phyloP scores from a whole-genome alignment of 768 basidiomycete genomes.

The Termitomyces eurrhizus region DNA sequence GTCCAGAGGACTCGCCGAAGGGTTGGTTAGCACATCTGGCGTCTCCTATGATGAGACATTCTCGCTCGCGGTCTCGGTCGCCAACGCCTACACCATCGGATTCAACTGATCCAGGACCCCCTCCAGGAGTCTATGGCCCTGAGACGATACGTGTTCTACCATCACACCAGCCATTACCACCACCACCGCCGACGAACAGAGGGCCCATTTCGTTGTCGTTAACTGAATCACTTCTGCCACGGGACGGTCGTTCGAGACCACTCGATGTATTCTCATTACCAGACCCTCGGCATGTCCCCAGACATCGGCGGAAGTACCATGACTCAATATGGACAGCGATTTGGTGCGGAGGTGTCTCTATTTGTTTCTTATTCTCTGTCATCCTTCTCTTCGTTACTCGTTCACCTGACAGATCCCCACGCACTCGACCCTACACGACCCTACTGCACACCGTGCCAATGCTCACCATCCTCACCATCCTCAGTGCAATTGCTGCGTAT shows the following conservation, averaged over 20 bases:
- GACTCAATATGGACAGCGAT: conserved; percentile 69
- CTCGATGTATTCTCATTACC: conserved; percentile 74
- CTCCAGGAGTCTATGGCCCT: conserved; percentile 37
- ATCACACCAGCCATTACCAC: conserved; percentile 31
- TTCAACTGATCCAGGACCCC: conserved; percentile 38
- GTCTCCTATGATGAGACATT: conserved; percentile 50
- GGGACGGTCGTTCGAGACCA: conserved; percentile 63
- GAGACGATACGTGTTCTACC: conserved; percentile 27
- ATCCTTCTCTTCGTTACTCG: conserved; percentile 59
- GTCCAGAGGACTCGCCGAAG: conserved; percentile 36
- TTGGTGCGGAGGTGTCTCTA: conserved; percentile 55
- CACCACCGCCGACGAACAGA: conserved; percentile 32
- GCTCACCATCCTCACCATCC: conserved; percentile 65
- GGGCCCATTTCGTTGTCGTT: conserved; percentile 58
- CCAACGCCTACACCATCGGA: conserved; percentile 38
- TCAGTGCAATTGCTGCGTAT: conserved; percentile 71
- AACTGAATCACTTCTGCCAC: conserved; percentile 76
- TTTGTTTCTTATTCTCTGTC: conserved; percentile 61
- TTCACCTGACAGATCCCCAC: conserved; percentile 37
- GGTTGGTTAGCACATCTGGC: conserved; percentile 77
- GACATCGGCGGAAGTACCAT: conserved; percentile 66
- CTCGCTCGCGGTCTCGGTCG: conserved; percentile 31
- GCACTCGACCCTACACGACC: conserved; percentile 58
- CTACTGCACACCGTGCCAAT: conserved; percentile 76
- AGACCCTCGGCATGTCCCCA: conserved; percentile 65